Evolutionary conservation across 108 stramenopile species (phyloP), one percentile per base, ranked within the genome.

Genomic region (Skeletonema grethae): DNA sequence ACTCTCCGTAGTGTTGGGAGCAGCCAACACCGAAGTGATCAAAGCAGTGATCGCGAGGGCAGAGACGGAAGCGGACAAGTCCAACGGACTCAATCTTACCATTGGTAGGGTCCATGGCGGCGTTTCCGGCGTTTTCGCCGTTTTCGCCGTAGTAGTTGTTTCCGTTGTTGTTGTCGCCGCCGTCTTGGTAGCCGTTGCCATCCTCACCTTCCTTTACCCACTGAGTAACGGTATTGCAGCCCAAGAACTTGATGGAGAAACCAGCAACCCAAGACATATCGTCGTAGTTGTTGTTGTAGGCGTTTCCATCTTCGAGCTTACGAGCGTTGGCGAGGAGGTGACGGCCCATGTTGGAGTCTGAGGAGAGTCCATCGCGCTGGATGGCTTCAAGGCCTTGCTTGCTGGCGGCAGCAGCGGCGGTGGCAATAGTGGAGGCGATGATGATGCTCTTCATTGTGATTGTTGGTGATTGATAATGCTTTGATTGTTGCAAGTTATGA

Each of bases 181-280:
- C 78, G 50, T 87, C 63, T 16, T 74, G 45, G 6, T 60, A 43
- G 10, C 76, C 75, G 9, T 29, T 65, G n/a, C 72, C 59, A 22
- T 50, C 43, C 18, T 72, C 4, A 1, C 22, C 4, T 53, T 53
- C 50, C 5, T 53, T 53, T 3, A 53, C 60, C 93, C 93, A 94
- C 64, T 94, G 89, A 9, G 82, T 81, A 36, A 90, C 86, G 53
- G 90, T 86, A 62, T 90, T 87, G 76, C 93, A 94, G 20, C 93
- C 93, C 57, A 87, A 80, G 80, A 94, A 94, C 81, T 92, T 92
- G 79, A 90, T 76, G 67, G 86, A 86, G 82, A 88, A 94, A 32
- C 77, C 78, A 22, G 82, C 66, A 29, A 94, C 56, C 62, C 73
- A 85, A 48, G 71, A 68, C 55, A 78, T 74, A 43, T 84, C 84